Base-by-base conservation (phyloP, 73 alveolate species). In the Paramecium sonneborni region DNA sequence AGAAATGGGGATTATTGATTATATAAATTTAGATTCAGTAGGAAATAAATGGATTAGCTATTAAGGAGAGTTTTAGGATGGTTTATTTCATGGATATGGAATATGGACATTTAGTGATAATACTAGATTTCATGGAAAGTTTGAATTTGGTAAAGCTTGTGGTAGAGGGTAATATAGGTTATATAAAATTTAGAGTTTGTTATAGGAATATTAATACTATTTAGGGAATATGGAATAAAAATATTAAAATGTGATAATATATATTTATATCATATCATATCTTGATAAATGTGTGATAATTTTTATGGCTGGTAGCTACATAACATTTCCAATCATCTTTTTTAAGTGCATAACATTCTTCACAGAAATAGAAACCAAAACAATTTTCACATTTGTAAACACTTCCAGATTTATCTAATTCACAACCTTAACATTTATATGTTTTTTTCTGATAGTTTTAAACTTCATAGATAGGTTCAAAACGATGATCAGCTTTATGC, bases 341-440 rank as follows among this genome's bases (percentile, higher is more conserved):
- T 30, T 88, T 88, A 5, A 82, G 70, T 70, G 43, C 94, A 68
- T 88, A 70, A 48, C 94, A 88, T 20, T 23, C 32, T 43, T 69
- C 62, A 23, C 94, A 88, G 11, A 88, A 88, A 39, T 88, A 88
- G 70, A 88, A 88, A 10, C 94, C 91, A 88, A 69, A 88, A 30
- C 94, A 88, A 14, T 88, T 88, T 44, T 88, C 94, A 41, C 94
- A 88, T 48, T 88, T 88, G 41, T 88, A 88, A 52, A 88, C 84
- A 69, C 87, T 82, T 26, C 58, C 87, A n/a, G 21, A 69, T 57
- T 43, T 52, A 43, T 69, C 85, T 28, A 88, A 57, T 68, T 82
- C 94, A 48, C 94, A 88, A 3, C 94, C 94, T 68, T 76, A 76
- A 46, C 94, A 88, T 48, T 88, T 88, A 43, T 62, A 88, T 0